Base-by-base conservation (phyloP, 345 rosid species). In the Erysimum cheiranthoides region DNA sequence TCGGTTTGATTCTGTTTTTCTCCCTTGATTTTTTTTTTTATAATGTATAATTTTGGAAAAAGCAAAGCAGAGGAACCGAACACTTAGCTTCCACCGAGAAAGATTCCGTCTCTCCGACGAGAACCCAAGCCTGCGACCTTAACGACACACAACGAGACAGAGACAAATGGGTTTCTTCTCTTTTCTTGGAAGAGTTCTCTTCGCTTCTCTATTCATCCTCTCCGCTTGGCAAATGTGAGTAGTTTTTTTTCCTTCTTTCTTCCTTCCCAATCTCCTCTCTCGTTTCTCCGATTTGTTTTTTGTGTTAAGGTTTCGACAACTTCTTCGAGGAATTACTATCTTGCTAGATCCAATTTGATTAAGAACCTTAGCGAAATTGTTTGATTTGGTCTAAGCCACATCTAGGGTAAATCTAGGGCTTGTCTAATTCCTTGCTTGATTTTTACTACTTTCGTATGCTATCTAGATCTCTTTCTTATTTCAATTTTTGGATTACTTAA, bases 171-270 rank as follows among this genome's bases (percentile, higher is more conserved):
- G 98, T 69, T 93, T 90, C 85, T 81, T 83, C 85, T 93, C 98
- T 50, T 93, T 93, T 75, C 90, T 86, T 36, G 98, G 98, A 66
- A 82, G 98, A 77, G 89, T 93, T 68, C 90, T 93, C 65, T 90
- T 90, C 79, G 90, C 98, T 72, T 90, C 96, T 28, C 67, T 90
- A 45, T 93, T 93, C 85, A 84, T 90, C 76, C 94, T 93, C 82
- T 90, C 98, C 77, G 94, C 96, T 62, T 89, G 94, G 93, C 94
- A 90, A 77, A 89, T 89, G 96, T 92, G 78, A 76, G 68, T 43
- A n/a, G n/a, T 18, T 43, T 34, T 5, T 30, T 21, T 1, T 21
- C 8, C 10, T 32, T 14, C 10, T 28, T 34, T 2, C 0, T 31
- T 2, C 21, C 3, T 3, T 18, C 7, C 3, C n/a, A 35, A 16